Base-by-base conservation (phyloP, 1,284 basidiomycete genomes). In the Leccinum pallidistipes region DNA sequence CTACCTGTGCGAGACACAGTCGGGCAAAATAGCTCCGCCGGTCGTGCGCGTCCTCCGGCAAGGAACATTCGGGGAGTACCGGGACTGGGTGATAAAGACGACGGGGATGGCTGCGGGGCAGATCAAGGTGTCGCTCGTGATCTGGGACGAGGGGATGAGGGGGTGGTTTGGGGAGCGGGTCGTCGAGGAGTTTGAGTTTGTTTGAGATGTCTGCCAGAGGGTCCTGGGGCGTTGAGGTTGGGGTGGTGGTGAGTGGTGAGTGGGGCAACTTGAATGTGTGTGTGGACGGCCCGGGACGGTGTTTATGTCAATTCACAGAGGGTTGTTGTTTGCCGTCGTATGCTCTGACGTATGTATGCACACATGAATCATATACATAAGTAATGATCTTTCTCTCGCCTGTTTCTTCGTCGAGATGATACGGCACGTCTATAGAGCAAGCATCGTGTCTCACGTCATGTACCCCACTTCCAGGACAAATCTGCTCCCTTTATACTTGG, bases 61-160 rank as follows among this genome's bases (percentile, higher is more conserved):
- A 27, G 68, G 68, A 34, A 66, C 67, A 12, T 72, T 68, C 57
- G 18, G 63, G 10, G 62, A 68, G 31, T 71, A 61, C 21, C 60
- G 64, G 14, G 64, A 64, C 32, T 69, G 64, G 67, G 65, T 65
- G 50, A 43, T 66, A 16, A 47, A 57, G 2, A 47, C 49, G 49
- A 60, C 59, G 16, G 63, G 64, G 29, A 52, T 59, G 54, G 62
- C 55, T 38, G 56, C 62, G 10, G 64, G 63, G 2, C 62, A 65
- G 31, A 60, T 64, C 47, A 73, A 72, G 55, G 64, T 68, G n/a
- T 66, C 66, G 0, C 16, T 47, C 27, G 62, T 71, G 27, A 52
- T 62, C 5, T 65, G 54, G 60, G 62, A 65, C 29, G 65, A 65
- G 14, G 58, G 40, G 27, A 34, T 29, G 21, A 49, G 50, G 49